Percentiles rank a stretch among this genome's conserved stretches.
Evolutionary conservation across 2,329 filamentous ascomycete genomes (phyloP).

Genomic region (Triangularia verruculosa): DNA sequence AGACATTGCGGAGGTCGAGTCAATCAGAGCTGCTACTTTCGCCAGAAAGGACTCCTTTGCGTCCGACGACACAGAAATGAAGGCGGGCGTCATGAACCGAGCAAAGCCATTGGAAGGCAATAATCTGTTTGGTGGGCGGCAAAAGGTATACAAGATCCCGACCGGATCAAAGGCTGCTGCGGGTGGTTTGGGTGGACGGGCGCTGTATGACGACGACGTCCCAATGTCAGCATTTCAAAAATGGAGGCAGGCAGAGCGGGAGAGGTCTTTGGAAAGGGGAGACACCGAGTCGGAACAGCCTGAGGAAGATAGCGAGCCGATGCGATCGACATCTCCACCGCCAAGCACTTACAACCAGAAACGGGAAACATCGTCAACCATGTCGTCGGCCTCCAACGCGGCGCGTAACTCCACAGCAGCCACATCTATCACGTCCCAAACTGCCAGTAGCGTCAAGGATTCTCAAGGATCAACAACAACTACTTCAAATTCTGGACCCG

Average conservation of each 20-base stretch:
- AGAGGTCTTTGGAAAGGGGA: conserved; percentile 43
- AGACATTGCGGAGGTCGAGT: conserved; percentile 90
- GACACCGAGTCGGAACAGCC: conserved; percentile 35
- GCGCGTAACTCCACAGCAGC: conserved; percentile 80
- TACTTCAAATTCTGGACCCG: conserved; percentile 38
- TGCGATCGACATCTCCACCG: conserved; percentile 54
- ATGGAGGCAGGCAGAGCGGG: conserved; percentile 60
- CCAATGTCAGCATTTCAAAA: conserved; percentile 79
- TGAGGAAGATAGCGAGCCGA: conserved; percentile 39
- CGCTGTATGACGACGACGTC: conserved; percentile 85
- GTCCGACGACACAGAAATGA: conserved; percentile 64
- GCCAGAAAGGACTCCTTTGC: conserved; percentile 64
- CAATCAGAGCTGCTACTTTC: conserved; percentile 61
- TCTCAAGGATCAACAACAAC: conserved; percentile 41
- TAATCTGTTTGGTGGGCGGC: conserved; percentile 87
- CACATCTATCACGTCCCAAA: conserved; percentile 81
- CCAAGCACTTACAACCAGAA: conserved; percentile 67
- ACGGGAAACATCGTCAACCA: conserved; percentile 82
- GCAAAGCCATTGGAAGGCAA: conserved; percentile 85
- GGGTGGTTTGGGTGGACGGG: conserved; percentile 59
- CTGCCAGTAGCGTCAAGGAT: conserved; percentile 51
- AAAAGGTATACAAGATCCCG: conserved; percentile 90
- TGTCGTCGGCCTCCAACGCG: conserved; percentile 65
- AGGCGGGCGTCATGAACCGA: conserved; percentile 73
- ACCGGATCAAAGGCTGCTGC: conserved; percentile 33